These are phyloP conservation scores for Thielaviopsis punctulata DNA, from an alignment of 2,329 filamentous ascomycete genomes.

Conservation along the genomic window DNA sequence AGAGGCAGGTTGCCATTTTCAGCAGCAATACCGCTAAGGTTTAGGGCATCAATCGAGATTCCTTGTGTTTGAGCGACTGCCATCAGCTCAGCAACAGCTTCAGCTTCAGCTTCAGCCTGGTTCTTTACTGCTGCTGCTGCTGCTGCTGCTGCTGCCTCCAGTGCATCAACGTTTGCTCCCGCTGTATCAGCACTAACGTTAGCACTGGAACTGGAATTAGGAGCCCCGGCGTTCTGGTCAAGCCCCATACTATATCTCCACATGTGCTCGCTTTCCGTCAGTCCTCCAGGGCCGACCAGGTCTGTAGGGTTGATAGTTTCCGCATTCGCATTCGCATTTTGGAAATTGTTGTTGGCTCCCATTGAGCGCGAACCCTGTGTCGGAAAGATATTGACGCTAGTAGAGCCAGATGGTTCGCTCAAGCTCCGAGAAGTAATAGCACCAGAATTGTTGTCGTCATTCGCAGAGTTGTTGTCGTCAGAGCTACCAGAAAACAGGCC, in stretches of 20 bases:
- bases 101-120: neutral
- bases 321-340: neutral
- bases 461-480: neutral
- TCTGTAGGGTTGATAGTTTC: constrained; percentile 4
- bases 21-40: neutral
- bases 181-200: neutral
- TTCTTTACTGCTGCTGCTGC: neutral
- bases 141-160: neutral
- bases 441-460: neutral
- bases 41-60: neutral
- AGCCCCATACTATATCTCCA: neutral
- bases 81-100: neutral
- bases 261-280: constrained; percentile 1
- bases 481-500: constrained; percentile 5
- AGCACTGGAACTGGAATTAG: neutral
- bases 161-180: too few relatives aligned
- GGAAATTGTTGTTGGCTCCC: neutral
- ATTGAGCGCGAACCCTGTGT: neutral
- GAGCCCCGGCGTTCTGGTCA: neutral
- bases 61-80: neutral
- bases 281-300: neutral
- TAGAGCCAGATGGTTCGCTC: constrained; percentile 14
- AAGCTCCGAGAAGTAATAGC: constrained; percentile 4
- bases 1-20: neutral
- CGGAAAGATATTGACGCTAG: constrained; percentile 15